Evolutionary conservation across 306 rosid species (phyloP).

Genomic region (apple (Malus domestica)): ASM211411v1 NC_041797.1:6564501-6565000

Average conservation of each 20-base stretch:
- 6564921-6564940: not conserved
- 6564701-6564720: too few species aligned
- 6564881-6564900: not conserved
- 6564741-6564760: not conserved
- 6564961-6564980: constrained; percentile 2
- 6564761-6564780: not conserved
- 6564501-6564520: too few species aligned
- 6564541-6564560: too few species aligned
- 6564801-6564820: not conserved
- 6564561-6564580: too few species aligned
- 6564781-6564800: not conserved
- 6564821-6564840: not conserved
- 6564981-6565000: constrained; percentile 22
- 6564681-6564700: too few species aligned
- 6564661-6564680: too few species aligned
- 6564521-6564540: too few species aligned
- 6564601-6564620: too few species aligned
- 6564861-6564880: not conserved
- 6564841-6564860: not conserved
- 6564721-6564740: not conserved
- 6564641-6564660: too few species aligned
- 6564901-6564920: not conserved
- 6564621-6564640: too few species aligned
- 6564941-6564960: not conserved
- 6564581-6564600: too few species aligned